Evolutionary conservation across 371 early-diverging fungal genomes (phyloP).

Genomic region (Apophysomyces sp.): DNA sequence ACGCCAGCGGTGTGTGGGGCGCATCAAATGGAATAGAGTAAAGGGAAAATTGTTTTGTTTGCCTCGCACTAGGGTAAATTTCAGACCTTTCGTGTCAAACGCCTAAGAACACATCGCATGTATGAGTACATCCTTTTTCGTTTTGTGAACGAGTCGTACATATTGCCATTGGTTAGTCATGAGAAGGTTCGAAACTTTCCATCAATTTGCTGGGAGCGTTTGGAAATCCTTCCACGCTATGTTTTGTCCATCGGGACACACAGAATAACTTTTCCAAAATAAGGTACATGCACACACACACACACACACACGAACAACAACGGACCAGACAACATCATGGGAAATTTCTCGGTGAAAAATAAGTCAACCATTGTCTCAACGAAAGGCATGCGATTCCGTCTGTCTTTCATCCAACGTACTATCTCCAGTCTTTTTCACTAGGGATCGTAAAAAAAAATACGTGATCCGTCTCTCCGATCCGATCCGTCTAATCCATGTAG

Average conservation of each 20-base stretch:
- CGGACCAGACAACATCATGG: too few relatives aligned
- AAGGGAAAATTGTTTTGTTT: neutral
- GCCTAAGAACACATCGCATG: conserved; percentile 23
- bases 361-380: too few relatives aligned
- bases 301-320: too few relatives aligned
- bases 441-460: too few relatives aligned
- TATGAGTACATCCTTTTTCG: too few relatives aligned
- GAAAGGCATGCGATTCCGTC: too few relatives aligned
- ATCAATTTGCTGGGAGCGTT: conserved; percentile 61
- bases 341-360: too few relatives aligned
- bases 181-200: conserved; percentile 70
- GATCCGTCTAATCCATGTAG: too few relatives aligned
- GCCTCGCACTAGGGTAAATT: conserved; percentile 71
- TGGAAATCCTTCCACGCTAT: conserved; percentile 67
- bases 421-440: too few relatives aligned
- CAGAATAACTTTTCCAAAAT: conserved; percentile 47
- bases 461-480: too few relatives aligned
- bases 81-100: conserved; percentile 52
- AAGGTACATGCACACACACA: too few relatives aligned
- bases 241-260: conserved; percentile 64
- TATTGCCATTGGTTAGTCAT: conserved; percentile 51
- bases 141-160: conserved; percentile 31
- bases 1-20: conserved; percentile 47
- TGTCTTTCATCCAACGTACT: too few relatives aligned
- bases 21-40: neutral